Percentiles rank a stretch among this genome's conserved stretches.
phyloP scores from a whole-genome alignment of 805 yeast genomes.

The Candida vartiovaarae region DNA sequence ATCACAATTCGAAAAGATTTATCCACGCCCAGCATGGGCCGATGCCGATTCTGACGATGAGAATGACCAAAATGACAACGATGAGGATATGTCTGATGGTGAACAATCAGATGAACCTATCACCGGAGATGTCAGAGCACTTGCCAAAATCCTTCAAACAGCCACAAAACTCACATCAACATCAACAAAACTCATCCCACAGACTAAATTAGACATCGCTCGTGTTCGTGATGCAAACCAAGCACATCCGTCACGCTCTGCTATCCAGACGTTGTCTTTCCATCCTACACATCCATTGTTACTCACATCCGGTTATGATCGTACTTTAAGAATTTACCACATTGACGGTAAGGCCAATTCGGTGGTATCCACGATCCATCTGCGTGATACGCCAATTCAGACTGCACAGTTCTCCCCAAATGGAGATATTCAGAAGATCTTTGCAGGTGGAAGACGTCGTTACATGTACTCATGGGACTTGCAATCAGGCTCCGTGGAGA shows the following conservation, averaged over 20 bases:
- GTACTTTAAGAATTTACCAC: conserved; percentile 79
- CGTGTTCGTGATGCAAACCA: conserved; percentile 84
- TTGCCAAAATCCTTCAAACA: conserved; percentile 30
- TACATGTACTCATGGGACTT: conserved; percentile 92
- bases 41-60: conserved; percentile 22
- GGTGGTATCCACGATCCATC: conserved; percentile 73
- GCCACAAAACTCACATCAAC: conserved; percentile 34
- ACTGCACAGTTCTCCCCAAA: conserved; percentile 60
- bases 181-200: conserved; percentile 53
- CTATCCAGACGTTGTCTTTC: conserved; percentile 79
- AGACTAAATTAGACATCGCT: conserved; percentile 65
- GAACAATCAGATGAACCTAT: conserved; percentile 23
- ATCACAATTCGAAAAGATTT: conserved; percentile 62
- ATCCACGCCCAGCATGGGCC: conserved; percentile 88
- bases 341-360: conserved; percentile 82
- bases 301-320: conserved; percentile 88
- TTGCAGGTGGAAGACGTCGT: conserved; percentile 86
- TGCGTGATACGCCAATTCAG: conserved; percentile 74
- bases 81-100: conserved; percentile 23
- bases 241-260: conserved; percentile 61
- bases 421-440: conserved; percentile 43
- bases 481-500: conserved; percentile 66
- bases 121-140: conserved; percentile 34
- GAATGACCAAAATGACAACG: conserved; percentile 24
- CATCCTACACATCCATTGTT: conserved; percentile 80